phyloP scores from a whole-genome alignment of 129 eudicot species.

The Artemisia annua region DNA sequence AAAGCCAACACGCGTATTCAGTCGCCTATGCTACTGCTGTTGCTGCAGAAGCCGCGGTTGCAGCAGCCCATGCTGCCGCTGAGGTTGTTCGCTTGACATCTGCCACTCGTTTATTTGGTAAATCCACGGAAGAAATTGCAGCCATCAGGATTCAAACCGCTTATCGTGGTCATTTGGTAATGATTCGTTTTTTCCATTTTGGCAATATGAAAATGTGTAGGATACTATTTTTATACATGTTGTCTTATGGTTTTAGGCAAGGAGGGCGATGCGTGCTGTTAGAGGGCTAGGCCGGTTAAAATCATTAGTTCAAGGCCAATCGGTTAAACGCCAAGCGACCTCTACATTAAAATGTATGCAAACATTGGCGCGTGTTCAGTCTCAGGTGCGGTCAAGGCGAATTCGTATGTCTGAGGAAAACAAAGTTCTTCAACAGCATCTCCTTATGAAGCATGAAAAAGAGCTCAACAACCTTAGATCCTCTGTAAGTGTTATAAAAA shows the following conservation, averaged over 20 bases:
- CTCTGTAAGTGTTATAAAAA: constrained; percentile 35
- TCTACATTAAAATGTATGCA: constrained; percentile 72
- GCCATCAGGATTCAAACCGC: constrained; percentile 65
- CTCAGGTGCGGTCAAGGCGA: constrained; percentile 63
- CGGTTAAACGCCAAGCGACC: constrained; percentile 66
- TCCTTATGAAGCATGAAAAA: constrained; percentile 55
- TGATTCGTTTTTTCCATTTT: neutral
- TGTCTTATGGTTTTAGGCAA: constrained; percentile 44
- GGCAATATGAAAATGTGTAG: neutral
- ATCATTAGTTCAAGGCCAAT: constrained; percentile 60
- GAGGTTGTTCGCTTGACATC: constrained; percentile 66
- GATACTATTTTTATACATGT: neutral
- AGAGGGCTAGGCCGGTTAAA: constrained; percentile 70
- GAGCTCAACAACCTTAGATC: constrained; percentile 46
- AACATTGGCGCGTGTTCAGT: constrained; percentile 70
- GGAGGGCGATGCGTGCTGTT: constrained; percentile 66
- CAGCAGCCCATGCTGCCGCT: constrained; percentile 72
- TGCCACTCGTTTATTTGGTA: constrained; percentile 38
- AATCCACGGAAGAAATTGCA: constrained; percentile 59
- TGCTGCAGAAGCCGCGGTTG: constrained; percentile 81
- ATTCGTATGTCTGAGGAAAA: constrained; percentile 69
- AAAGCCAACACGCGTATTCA: constrained; percentile 69
- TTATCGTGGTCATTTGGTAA: constrained; percentile 74
- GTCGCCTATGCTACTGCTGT: constrained; percentile 73
- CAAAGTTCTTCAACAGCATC: constrained; percentile 52